Evolutionary conservation across 345 rosid genomes (phyloP).

Genomic region (Rhodamnia rubescens): DNA sequence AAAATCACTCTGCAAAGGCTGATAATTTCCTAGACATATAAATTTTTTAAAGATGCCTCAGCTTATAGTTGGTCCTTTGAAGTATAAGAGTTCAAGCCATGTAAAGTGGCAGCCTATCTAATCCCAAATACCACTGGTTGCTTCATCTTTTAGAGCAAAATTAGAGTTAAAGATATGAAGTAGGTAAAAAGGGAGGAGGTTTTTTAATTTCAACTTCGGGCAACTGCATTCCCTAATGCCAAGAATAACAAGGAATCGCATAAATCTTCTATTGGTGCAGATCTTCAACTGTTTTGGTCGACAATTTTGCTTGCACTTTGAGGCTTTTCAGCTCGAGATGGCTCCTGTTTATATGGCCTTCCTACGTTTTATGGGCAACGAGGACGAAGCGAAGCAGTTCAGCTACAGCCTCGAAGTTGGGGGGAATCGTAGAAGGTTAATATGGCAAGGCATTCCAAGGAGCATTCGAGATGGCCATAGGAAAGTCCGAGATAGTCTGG

Average conservation of each 20-base stretch:
- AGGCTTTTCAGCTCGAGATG: conserved; percentile 40
- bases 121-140: neutral
- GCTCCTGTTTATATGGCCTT: conserved; percentile 55
- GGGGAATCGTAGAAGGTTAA: conserved; percentile 35
- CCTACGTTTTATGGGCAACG: conserved; percentile 49
- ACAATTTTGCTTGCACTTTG: conserved; percentile 52
- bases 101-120: neutral
- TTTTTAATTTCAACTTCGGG: neutral
- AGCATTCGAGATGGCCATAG: conserved; percentile 45
- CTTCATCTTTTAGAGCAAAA: neutral
- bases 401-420: conserved; percentile 52
- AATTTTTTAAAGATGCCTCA: neutral
- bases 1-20: neutral
- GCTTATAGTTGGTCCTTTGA: neutral
- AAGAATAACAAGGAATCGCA: neutral
- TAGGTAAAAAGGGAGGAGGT: neutral
- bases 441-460: conserved; percentile 49
- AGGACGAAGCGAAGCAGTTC: conserved; percentile 33
- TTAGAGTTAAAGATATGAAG: neutral
- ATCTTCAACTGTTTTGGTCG: conserved; percentile 40
- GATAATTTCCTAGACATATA: neutral
- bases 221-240: neutral
- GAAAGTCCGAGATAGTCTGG: conserved; percentile 48
- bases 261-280: conserved; percentile 9
- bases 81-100: neutral